Percentiles rank a stretch among this genome's conserved stretches.
Evolutionary conservation across 495 filamentous ascomycete genomes (phyloP).

Genomic region (Penicillium silybi): DNA sequence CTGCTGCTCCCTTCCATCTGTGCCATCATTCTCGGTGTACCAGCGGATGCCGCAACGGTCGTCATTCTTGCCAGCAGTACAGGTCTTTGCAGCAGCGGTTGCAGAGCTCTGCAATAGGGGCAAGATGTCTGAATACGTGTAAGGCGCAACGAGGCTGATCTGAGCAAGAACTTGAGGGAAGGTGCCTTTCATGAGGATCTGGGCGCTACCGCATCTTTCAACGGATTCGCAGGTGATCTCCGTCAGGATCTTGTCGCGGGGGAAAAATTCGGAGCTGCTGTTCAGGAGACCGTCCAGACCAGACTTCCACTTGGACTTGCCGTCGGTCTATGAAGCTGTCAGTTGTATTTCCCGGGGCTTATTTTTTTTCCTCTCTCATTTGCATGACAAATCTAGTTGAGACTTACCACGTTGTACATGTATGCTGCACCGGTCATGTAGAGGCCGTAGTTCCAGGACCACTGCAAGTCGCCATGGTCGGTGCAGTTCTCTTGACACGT

Average conservation of each 20-base stretch:
- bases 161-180: slow-evolving; percentile 72
- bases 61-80: slow-evolving; percentile 56
- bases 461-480: slow-evolving; percentile 55
- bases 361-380: background rate
- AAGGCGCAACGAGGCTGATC: slow-evolving; percentile 61
- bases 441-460: slow-evolving; percentile 67
- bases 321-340: slow-evolving; percentile 13
- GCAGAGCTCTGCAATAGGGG: slow-evolving; percentile 64
- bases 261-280: slow-evolving; percentile 44
- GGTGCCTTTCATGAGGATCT: slow-evolving; percentile 79
- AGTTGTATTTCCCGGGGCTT: background rate
- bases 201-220: slow-evolving; percentile 61
- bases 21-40: slow-evolving; percentile 62
- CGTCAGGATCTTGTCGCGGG: slow-evolving; percentile 51
- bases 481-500: slow-evolving; percentile 50
- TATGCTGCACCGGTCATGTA: slow-evolving; percentile 65
- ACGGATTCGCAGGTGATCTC: slow-evolving; percentile 64
- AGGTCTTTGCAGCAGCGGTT: slow-evolving; percentile 64
- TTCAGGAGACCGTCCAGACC: slow-evolving; percentile 51
- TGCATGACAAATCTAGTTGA: background rate
- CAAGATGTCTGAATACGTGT: slow-evolving; percentile 59
- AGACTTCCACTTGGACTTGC: slow-evolving; percentile 43
- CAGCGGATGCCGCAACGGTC: slow-evolving; percentile 71
- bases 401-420: slow-evolving; percentile 64
- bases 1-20: slow-evolving; percentile 53